phyloP scores from a whole-genome alignment of 139 green algal genomes.

The Spirogloea muscicola region DNA sequence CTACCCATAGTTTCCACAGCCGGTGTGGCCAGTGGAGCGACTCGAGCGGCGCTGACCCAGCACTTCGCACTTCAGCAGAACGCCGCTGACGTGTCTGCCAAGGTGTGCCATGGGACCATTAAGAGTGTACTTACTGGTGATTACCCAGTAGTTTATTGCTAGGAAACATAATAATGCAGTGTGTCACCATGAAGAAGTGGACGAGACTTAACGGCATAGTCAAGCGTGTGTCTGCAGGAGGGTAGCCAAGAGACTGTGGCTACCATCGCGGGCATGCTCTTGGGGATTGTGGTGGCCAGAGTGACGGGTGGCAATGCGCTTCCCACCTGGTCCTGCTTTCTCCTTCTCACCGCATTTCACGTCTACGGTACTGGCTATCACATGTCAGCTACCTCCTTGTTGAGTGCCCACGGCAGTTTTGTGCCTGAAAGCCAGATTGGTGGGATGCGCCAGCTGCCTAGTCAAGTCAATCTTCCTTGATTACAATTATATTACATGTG shows the following conservation, averaged over 20 bases:
- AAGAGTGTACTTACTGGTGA: too few relatives aligned
- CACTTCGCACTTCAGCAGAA: constrained; percentile 74
- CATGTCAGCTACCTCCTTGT: background rate
- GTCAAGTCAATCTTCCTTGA: too few relatives aligned
- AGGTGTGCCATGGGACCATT: too few relatives aligned
- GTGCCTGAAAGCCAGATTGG: too few relatives aligned
- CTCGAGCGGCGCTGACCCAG: constrained; percentile 74
- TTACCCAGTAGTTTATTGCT: too few relatives aligned
- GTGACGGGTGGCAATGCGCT: background rate
- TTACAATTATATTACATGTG: too few relatives aligned
- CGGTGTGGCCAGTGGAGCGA: constrained; percentile 56
- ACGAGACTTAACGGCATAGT: too few relatives aligned
- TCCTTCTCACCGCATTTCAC: constrained; percentile 60
- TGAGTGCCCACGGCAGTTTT: background rate
- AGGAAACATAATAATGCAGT: too few relatives aligned
- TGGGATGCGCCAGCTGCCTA: too few relatives aligned
- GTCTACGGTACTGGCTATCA: constrained; percentile 54
- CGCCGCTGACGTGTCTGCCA: constrained; percentile 76
- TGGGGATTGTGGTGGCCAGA: constrained; percentile 65
- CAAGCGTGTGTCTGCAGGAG: too few relatives aligned
- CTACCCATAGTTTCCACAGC: too few relatives aligned
- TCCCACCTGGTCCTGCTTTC: constrained; percentile 42
- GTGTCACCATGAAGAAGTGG: too few relatives aligned
- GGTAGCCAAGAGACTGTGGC: constrained; percentile 72
- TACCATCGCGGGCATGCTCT: constrained; percentile 73